Evolutionary conservation across 805 yeast genomes (phyloP).

Genomic region (Spathaspora gorwiae): DNA sequence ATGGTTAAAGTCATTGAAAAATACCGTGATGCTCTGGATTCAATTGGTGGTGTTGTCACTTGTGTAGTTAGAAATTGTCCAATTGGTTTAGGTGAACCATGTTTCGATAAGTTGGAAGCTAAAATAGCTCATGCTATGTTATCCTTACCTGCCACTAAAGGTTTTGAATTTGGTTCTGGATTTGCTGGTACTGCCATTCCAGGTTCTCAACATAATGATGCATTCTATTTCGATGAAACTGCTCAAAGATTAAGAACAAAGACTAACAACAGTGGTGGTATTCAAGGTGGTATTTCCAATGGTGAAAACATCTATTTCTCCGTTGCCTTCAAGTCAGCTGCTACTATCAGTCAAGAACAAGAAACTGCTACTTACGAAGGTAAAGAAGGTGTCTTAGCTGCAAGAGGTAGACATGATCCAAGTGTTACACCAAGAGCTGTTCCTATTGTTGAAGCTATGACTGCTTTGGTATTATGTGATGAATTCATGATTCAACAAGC

Average conservation of each 20-base stretch:
- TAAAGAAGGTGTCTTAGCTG: conserved; percentile 79
- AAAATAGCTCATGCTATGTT: conserved; percentile 95
- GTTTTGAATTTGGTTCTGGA: conserved; percentile 97
- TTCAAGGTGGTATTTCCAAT: conserved; percentile 96
- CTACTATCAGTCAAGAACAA: conserved; percentile 94
- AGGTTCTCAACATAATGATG: conserved; percentile 92
- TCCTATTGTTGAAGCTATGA: conserved; percentile 97
- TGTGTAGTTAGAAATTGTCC: conserved; percentile 95
- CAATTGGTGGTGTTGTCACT: conserved; percentile 97
- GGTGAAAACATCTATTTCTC: conserved; percentile 94
- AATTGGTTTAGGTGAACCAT: conserved; percentile 95
- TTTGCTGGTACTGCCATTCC: conserved; percentile 85
- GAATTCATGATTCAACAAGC: conserved; percentile 80
- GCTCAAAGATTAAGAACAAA: conserved; percentile 69
- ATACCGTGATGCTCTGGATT: conserved; percentile 80
- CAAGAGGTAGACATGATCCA: conserved; percentile 98
- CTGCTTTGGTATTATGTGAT: conserved; percentile 91
- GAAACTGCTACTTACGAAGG: conserved; percentile 87
- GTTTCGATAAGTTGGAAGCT: conserved; percentile 95
- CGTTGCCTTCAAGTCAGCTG: conserved; percentile 97
- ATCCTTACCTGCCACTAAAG: conserved; percentile 96
- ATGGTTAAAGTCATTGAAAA: conserved; percentile 88
- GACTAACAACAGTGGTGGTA: conserved; percentile 94
- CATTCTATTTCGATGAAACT: conserved; percentile 61
- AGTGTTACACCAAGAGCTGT: conserved; percentile 98